Conservation (phyloP, 2,329 filamentous ascomycete genomes). For the Fusarium nodosum region DNA sequence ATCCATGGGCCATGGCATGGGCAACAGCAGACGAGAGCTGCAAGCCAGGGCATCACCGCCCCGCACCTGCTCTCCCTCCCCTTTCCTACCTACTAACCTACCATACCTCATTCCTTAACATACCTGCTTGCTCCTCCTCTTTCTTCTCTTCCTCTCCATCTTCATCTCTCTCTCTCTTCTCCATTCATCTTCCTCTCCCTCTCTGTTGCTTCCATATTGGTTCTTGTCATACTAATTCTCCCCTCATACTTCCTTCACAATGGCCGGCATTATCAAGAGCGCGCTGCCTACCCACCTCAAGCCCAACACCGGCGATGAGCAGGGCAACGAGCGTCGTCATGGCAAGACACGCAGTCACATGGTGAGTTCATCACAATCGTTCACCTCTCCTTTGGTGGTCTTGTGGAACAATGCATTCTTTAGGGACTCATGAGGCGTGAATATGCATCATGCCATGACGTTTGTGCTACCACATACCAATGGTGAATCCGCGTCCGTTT, state of each 20-base stretch:
- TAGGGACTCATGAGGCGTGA: neutral
- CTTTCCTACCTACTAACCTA: constrained; percentile 29
- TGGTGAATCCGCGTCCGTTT: constrained; percentile 10
- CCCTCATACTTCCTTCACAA: constrained; percentile 56
- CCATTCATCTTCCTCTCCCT: constrained; percentile 8
- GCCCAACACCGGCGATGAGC: constrained; percentile 64
- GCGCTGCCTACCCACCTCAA: constrained; percentile 89
- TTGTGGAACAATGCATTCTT: neutral
- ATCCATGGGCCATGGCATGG: constrained; percentile 6
- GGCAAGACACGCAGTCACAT: constrained; percentile 89
- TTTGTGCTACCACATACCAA: constrained; percentile 3
- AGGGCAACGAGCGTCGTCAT: constrained; percentile 74
- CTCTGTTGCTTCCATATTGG: constrained; percentile 15
- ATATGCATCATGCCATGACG: constrained; percentile 4
- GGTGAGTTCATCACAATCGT: constrained; percentile 67
- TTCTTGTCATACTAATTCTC: constrained; percentile 21
- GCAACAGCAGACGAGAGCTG: constrained; percentile 20
- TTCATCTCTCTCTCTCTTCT: constrained; percentile 5
- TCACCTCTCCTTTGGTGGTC: neutral
- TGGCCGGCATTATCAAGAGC: constrained; percentile 79
- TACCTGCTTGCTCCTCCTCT: constrained; percentile 23
- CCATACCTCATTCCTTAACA: constrained; percentile 44
- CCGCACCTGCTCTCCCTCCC: constrained; percentile 38
- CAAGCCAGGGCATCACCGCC: constrained; percentile 42
- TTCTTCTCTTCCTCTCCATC: constrained; percentile 13